These are phyloP conservation scores for Linum tenue DNA, from an alignment of 345 rosid genomes.

Conservation along the genomic window DNA sequence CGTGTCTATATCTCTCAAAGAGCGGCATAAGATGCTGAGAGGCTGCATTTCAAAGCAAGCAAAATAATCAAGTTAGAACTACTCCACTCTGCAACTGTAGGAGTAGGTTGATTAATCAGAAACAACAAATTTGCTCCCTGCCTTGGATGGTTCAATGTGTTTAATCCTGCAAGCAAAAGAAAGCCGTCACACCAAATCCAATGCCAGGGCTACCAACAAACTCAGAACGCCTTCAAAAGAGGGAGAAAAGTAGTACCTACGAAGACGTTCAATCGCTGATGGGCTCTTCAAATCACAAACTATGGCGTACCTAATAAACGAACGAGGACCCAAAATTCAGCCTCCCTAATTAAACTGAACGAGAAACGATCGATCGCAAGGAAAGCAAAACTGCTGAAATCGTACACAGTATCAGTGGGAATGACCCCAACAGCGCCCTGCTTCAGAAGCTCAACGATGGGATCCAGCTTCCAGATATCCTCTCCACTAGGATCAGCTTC, in stretches of 20 bases:
- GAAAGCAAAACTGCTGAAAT: background rate
- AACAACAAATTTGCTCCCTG: constrained; percentile 11
- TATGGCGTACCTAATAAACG: constrained; percentile 50
- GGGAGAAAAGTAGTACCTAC: constrained; percentile 39
- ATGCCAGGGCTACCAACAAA: constrained; percentile 1
- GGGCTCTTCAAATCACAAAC: constrained; percentile 63
- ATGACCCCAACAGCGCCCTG: constrained; percentile 91
- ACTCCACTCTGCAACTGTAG: background rate
- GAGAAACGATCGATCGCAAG: background rate
- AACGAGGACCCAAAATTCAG: background rate
- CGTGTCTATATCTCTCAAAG: constrained; percentile 71
- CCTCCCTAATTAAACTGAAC: background rate
- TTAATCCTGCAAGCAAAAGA: constrained; percentile 59
- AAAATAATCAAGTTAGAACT: constrained; percentile 5
- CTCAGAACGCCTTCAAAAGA: background rate
- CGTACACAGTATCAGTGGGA: constrained; percentile 84
- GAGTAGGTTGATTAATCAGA: background rate
- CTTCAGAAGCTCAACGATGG: constrained; percentile 55
- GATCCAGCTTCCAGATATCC: constrained; percentile 66
- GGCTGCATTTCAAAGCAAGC: constrained; percentile 44
- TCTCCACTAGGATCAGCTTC: constrained; percentile 63
- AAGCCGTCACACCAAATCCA: constrained; percentile 8
- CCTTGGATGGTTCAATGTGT: constrained; percentile 75
- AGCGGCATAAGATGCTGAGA: constrained; percentile 80
- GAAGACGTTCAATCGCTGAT: constrained; percentile 81